These are phyloP conservation scores for Pleurotus salmoneostramineus DNA, from an alignment of 768 basidiomycete genomes.

Conservation along the genomic window DNA sequence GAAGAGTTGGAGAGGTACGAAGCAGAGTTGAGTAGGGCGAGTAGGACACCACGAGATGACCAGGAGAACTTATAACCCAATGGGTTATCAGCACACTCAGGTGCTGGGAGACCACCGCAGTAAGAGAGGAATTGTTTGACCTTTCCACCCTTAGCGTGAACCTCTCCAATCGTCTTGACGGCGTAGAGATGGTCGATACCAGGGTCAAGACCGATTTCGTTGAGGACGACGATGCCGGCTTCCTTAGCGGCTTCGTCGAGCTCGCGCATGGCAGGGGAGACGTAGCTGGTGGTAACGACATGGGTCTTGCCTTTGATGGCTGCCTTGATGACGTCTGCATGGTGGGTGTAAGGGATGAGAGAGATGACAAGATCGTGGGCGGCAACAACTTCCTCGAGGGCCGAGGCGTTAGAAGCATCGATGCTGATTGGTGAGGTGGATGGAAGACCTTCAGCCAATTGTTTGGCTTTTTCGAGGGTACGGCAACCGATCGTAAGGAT, in stretches of 20 bases:
- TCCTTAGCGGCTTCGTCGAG: slow-evolving; percentile 77
- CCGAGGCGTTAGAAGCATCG: slow-evolving; percentile 68
- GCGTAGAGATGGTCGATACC: slow-evolving; percentile 95
- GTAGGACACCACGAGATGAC: slow-evolving; percentile 94
- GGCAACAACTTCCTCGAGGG: slow-evolving; percentile 78
- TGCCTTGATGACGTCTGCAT: slow-evolving; percentile 85
- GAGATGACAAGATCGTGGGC: slow-evolving; percentile 93
- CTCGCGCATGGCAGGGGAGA: slow-evolving; percentile 86
- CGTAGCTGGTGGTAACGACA: slow-evolving; percentile 95
- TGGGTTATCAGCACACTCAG: slow-evolving; percentile 88
- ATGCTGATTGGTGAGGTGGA: slow-evolving; percentile 73
- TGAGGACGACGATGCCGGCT: slow-evolving; percentile 92
- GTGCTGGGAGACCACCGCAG: slow-evolving; percentile 95
- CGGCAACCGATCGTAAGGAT: slow-evolving; percentile 91
- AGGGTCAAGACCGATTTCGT: slow-evolving; percentile 97
- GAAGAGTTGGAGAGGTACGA: slow-evolving; percentile 70
- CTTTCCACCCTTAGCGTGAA: slow-evolving; percentile 94
- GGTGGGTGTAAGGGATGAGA: slow-evolving; percentile 93
- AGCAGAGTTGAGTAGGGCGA: slow-evolving; percentile 90
- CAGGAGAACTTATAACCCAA: slow-evolving; percentile 99
- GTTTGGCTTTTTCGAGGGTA: slow-evolving; percentile 72
- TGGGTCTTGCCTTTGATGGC: slow-evolving; percentile 87
- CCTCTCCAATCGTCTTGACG: slow-evolving; percentile 89
- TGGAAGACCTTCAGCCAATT: slow-evolving; percentile 64
- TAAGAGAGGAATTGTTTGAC: slow-evolving; percentile 92